Percentiles rank a stretch among this genome's conserved stretches.
Evolutionary conservation across 2,329 filamentous ascomycete genomes (phyloP).

Genomic region (Mollisiaceae sp.): DNA sequence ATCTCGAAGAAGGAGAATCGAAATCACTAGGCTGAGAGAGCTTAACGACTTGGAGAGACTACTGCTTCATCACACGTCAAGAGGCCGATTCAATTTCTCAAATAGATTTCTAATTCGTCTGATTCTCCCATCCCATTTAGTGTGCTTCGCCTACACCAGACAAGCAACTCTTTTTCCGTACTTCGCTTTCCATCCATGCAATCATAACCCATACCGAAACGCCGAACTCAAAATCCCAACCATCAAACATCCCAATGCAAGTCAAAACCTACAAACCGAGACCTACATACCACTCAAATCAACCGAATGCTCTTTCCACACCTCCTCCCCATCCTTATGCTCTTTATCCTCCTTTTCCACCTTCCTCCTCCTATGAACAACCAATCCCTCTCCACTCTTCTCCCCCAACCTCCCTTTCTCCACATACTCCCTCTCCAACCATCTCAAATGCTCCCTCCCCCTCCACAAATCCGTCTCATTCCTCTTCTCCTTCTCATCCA

Average conservation of each 20-base stretch:
- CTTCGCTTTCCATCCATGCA: too few relatives aligned
- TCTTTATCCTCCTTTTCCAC: constrained; percentile 33
- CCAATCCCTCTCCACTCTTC: constrained; percentile 41
- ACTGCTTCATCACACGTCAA: too few relatives aligned
- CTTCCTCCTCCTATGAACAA: constrained; percentile 9
- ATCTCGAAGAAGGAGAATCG: too few relatives aligned
- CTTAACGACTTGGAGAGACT: too few relatives aligned
- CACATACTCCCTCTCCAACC: constrained; percentile 41
- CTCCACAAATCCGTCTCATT: constrained; percentile 10
- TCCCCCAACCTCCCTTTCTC: constrained; percentile 41
- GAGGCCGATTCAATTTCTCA: too few relatives aligned
- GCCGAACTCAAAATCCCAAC: too few relatives aligned
- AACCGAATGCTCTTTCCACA: constrained; percentile 27
- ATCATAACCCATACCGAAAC: too few relatives aligned
- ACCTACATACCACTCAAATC: constrained; percentile 20
- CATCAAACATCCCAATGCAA: neutral
- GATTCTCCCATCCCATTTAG: too few relatives aligned
- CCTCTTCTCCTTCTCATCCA: constrained; percentile 31
- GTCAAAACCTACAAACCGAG: neutral
- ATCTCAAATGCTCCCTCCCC: constrained; percentile 32
- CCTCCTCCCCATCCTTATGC: constrained; percentile 27
- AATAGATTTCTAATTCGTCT: too few relatives aligned
- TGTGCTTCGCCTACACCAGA: too few relatives aligned
- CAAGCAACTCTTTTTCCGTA: too few relatives aligned
- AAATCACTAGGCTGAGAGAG: too few relatives aligned